phyloP scores from a whole-genome alignment of 2,329 filamentous ascomycete species.

The Penicillium nordicum region DNA sequence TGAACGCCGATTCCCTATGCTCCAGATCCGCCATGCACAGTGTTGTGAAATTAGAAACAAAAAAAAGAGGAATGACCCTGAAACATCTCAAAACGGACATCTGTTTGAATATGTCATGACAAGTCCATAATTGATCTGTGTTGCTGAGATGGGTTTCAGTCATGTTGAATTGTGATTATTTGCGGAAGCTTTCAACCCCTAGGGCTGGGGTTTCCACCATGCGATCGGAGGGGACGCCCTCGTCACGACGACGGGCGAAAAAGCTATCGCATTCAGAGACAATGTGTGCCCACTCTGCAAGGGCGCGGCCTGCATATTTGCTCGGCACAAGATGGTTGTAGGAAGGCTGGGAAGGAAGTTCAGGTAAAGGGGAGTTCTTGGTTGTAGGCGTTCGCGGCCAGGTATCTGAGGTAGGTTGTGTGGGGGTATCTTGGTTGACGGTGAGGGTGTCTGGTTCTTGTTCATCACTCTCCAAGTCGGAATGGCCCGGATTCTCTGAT shows the following conservation, averaged over 20 bases:
- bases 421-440: slow-evolving; percentile 6
- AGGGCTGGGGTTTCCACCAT: slow-evolving; percentile 61
- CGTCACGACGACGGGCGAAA: slow-evolving; percentile 58
- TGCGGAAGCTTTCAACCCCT: slow-evolving; percentile 60
- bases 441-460: slow-evolving; percentile 11
- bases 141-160: background rate
- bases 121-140: slow-evolving; percentile 15
- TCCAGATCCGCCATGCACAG: slow-evolving; percentile 21
- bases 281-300: slow-evolving; percentile 62
- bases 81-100: slow-evolving; percentile 13
- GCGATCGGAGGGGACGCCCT: slow-evolving; percentile 57
- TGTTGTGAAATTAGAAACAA: slow-evolving; percentile 13
- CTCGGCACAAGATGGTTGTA: slow-evolving; percentile 41
- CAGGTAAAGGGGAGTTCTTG: slow-evolving; percentile 17
- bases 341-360: slow-evolving; percentile 21
- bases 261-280: slow-evolving; percentile 62
- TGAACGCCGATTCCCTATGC: slow-evolving; percentile 26
- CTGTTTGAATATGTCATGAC: slow-evolving; percentile 4
- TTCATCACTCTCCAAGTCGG: slow-evolving; percentile 17
- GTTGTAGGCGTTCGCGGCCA: slow-evolving; percentile 15
- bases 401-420: slow-evolving; percentile 6
- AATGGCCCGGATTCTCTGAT: slow-evolving; percentile 20
- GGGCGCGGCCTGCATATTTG: slow-evolving; percentile 60
- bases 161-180: slow-evolving; percentile 21
- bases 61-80: slow-evolving; percentile 4